Conservation (phyloP, 2,329 filamentous ascomycete genomes). For the Colletotrichum tropicicola region DNA sequence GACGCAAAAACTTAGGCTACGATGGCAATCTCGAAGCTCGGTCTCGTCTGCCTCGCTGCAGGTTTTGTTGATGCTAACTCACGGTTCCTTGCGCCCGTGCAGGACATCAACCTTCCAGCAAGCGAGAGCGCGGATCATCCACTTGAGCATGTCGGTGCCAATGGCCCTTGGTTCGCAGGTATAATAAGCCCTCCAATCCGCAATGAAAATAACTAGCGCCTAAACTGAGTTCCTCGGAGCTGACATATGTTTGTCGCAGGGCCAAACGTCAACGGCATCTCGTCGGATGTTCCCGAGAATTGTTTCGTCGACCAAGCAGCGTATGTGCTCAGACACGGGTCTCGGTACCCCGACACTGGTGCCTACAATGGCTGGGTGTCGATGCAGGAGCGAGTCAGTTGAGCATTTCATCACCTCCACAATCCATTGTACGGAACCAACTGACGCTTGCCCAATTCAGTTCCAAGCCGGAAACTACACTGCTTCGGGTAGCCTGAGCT, state of each 20-base stretch:
- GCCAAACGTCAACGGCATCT: conserved; percentile 64
- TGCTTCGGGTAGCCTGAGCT: conserved; percentile 60
- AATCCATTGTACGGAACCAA: not conserved
- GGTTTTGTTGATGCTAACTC: not conserved
- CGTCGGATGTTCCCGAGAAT: conserved; percentile 59
- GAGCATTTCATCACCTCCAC: not conserved
- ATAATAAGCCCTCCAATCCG: too few relatives aligned
- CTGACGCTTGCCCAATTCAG: conserved; percentile 38
- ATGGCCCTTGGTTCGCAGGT: conserved; percentile 63
- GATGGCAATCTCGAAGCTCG: conserved; percentile 10
- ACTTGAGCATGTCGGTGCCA: conserved; percentile 59
- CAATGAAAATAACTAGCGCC: conserved; percentile 17
- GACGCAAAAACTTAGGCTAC: not conserved
- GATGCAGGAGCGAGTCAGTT: conserved; percentile 51
- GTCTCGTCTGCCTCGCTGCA: conserved; percentile 8
- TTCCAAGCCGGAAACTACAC: conserved; percentile 63
- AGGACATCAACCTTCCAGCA: conserved; percentile 37
- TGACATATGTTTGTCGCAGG: conserved; percentile 43
- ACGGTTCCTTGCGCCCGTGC: conserved; percentile 34
- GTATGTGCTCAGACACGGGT: conserved; percentile 69
- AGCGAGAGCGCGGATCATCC: conserved; percentile 46
- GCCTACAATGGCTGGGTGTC: conserved; percentile 67
- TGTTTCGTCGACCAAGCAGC: conserved; percentile 69
- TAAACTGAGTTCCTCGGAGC: not conserved
- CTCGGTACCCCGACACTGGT: conserved; percentile 68